Percentiles rank a stretch among this genome's conserved stretches.
phyloP scores from a whole-genome alignment of 805 yeast species.

The Yamadazyma tumulicola region DNA sequence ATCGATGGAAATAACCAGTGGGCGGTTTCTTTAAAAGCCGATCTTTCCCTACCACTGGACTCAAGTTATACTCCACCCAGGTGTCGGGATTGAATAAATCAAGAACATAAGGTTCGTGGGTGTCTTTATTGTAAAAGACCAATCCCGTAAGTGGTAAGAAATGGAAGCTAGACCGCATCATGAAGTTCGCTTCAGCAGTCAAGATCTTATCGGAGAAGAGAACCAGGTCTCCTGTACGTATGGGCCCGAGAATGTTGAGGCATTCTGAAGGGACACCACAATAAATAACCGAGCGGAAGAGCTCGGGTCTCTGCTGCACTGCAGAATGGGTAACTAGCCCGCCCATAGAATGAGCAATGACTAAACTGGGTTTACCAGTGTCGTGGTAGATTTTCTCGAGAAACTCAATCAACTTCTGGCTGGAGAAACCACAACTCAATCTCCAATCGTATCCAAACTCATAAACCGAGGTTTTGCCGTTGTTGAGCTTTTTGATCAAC shows the following conservation, averaged over 20 bases:
- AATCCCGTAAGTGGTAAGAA: conserved; percentile 76
- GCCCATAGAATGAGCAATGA: conserved; percentile 94
- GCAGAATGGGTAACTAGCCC: conserved; percentile 83
- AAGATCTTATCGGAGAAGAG: conserved; percentile 68
- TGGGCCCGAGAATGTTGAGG: conserved; percentile 81
- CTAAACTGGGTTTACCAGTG: conserved; percentile 57
- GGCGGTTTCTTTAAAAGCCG: conserved; percentile 7
- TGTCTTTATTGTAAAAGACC: conserved; percentile 62
- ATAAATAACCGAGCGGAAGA: conserved; percentile 73
- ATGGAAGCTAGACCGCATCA: conserved; percentile 80
- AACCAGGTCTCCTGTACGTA: conserved; percentile 78
- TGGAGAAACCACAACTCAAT: conserved; percentile 55
- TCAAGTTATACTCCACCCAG: conserved; percentile 74
- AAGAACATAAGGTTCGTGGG: conserved; percentile 55
- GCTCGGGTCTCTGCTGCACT: conserved; percentile 60
- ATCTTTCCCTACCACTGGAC: conserved; percentile 63
- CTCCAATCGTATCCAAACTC: conserved; percentile 97
- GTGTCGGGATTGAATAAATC: conserved; percentile 78
- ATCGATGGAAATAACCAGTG: conserved; percentile 12
- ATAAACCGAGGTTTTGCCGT: conserved; percentile 58
- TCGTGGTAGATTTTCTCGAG: conserved; percentile 43
- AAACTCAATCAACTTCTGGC: conserved; percentile 49
- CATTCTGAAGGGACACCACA: conserved; percentile 85
- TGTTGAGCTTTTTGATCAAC: conserved; percentile 52
- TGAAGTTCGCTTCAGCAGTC: conserved; percentile 78